Base-by-base conservation (phyloP, 2,329 filamentous ascomycete genomes). In the Lasiodiplodia gonubiensis region DNA sequence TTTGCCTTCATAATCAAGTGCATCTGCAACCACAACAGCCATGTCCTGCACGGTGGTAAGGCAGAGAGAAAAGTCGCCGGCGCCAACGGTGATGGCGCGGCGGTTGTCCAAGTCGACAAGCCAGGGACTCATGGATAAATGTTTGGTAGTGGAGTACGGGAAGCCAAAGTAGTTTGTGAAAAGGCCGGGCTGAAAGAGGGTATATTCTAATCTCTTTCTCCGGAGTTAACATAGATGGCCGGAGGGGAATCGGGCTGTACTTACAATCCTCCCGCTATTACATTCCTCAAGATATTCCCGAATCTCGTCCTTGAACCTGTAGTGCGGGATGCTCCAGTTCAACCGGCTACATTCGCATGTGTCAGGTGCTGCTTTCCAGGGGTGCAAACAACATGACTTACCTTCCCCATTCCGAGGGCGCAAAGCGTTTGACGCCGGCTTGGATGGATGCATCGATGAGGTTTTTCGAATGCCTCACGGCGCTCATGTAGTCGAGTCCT, bases 101-200 rank as follows among this genome's bases (percentile, higher is more conserved):
- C 76, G 65, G 3, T 67, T 70, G 16, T 75, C 68, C 8, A 74
- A 74, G 42, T 77, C 75, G 42, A 77, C 53, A 70, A 78, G 76
- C 60, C 77, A 76, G 0, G 75, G 70, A 18, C 39, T 48, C 57
- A 61, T 48, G 39, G 39, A 30, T 18, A 88, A 71, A 37, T 84
- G 76, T 42, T 81, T 83, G 7, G 81, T 73, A 0, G 85, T 81
- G 51, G 80, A 77, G 67, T 84, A 72, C 0, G 86, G 86, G 61
- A 77, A 82, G 1, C 83, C 84, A 39, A 87, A 77, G 75, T 88
- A 88, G 72, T 89, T 80, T 27, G 84, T 71, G 71, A 87, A 86
- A 1, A 86, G 70, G 0, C 84, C 85, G 0, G 84, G 84, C 46
- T 87, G 85, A 70, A 88, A 88, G 0, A 87, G 76, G 0, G 77